Conservation (phyloP, 805 yeast genomes). For the Wickerhamomyces queroliae region DNA sequence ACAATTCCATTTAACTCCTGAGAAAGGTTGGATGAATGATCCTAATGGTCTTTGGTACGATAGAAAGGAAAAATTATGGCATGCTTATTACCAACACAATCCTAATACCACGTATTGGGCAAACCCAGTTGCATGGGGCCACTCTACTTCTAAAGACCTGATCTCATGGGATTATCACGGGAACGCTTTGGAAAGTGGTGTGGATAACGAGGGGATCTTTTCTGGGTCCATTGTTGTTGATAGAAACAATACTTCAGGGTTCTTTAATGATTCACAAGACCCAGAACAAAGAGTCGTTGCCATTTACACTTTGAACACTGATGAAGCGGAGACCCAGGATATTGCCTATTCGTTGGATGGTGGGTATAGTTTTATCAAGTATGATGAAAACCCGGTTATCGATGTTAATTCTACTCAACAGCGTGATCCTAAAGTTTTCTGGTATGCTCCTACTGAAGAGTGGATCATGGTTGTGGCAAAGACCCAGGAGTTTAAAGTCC, state of each 20-base stretch:
- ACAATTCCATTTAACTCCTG: constrained; percentile 28
- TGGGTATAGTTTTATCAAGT: constrained; percentile 25
- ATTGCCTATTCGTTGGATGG: constrained; percentile 29
- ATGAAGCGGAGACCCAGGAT: constrained; percentile 25
- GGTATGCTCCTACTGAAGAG: constrained; percentile 22
- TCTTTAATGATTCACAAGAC: constrained; percentile 20
- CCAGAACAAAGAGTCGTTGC: constrained; percentile 30
- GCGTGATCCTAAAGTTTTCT: constrained; percentile 29
- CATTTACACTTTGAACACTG: constrained; percentile 25
- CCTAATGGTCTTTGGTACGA: constrained; percentile 37
- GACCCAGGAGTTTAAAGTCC: constrained; percentile 23
- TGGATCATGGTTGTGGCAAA: constrained; percentile 26
- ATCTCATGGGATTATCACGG: constrained; percentile 28
- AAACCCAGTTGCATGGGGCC: constrained; percentile 35
- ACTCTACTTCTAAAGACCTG: constrained; percentile 31
- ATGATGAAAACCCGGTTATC: constrained; percentile 25
- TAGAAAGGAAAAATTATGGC: constrained; percentile 25
- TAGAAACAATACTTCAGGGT: constrained; percentile 28
- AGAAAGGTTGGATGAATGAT: constrained; percentile 35
- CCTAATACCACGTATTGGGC: constrained; percentile 30
- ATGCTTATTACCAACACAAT: constrained; percentile 33
- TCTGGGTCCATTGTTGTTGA: constrained; percentile 32
- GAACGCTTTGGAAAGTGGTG: constrained; percentile 25
- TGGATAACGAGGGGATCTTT: constrained; percentile 26
- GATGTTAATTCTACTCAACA: constrained; percentile 22